Base-by-base conservation (phyloP, 1,139 yeast species). In the Casaregolazyma suthepensis region DNA sequence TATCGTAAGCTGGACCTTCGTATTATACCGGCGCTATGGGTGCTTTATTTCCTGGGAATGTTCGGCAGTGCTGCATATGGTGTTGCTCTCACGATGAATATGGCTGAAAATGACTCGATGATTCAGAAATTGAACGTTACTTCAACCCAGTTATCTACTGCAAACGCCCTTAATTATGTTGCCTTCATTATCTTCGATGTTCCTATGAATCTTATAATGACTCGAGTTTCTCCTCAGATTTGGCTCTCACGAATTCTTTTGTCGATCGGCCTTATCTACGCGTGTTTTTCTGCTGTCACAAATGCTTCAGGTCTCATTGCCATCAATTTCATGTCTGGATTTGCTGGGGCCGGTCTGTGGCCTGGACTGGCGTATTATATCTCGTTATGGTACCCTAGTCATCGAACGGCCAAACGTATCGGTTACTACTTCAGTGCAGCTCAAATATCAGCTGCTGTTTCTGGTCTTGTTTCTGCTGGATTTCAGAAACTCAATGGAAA, bases 351-450 rank as follows among this genome's bases (percentile, higher is more conserved):
- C 10, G 96, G 96, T 42, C 83, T 90, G 2, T 89, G 96, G 96
- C 96, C 96, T 0, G 96, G 96, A 10, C 75, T 89, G 83, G 83
- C 91, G 22, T 88, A 87, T 70, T 89, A 87, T 63, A 76, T 89
- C 46, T 81, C 91, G 0, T 74, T 87, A 61, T 89, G 96, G 94
- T 89, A 89, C 64, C 96, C 96, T 1, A 80, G 84, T 52, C 84
- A 86, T 50, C 75, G 94, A 55, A 80, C 83, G 60, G 87, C 95
- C 2, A 78, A 82, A 60, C 75, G 96, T 64, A 86, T 89, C 58
- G 96, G 96, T 1, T 88, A 86, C 71, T 89, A 89, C 68, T 89
- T 85, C 69, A 87, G 96, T 1, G 96, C 96, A 17, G 96, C 96
- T 0, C 96, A 89, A 70, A 71, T 89, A 17, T 83, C 93, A 43